Evolutionary conservation across 2,329 filamentous ascomycete genomes (phyloP).

Genomic region (Chaetomium sp.): DNA sequence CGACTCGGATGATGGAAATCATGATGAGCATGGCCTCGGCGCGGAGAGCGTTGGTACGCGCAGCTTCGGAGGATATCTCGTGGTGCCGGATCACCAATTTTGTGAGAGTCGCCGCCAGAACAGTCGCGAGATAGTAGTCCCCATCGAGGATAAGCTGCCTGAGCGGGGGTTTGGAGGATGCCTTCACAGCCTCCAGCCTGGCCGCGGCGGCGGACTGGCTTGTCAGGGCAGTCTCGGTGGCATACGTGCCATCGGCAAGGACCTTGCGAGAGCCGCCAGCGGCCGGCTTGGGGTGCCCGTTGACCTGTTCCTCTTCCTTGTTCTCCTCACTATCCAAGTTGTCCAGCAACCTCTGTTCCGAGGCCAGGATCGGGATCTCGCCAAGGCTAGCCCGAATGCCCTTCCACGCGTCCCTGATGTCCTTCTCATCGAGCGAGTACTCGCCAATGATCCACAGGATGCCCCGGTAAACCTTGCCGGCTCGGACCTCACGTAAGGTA

Average conservation of each 20-base stretch:
- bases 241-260: conserved; percentile 93
- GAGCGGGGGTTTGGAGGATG: conserved; percentile 90
- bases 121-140: conserved; percentile 92
- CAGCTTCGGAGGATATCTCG: conserved; percentile 79
- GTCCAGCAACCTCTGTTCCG: conserved; percentile 85
- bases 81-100: conserved; percentile 97
- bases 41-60: conserved; percentile 85
- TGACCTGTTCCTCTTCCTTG: conserved; percentile 59
- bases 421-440: conserved; percentile 87
- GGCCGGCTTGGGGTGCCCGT: conserved; percentile 67
- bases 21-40: conserved; percentile 99
- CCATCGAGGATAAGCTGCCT: conserved; percentile 93
- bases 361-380: conserved; percentile 93
- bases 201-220: conserved; percentile 86
- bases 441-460: conserved; percentile 98
- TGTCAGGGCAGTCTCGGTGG: conserved; percentile 91
- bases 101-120: conserved; percentile 90
- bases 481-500: conserved; percentile 85
- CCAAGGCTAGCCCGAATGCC: conserved; percentile 87
- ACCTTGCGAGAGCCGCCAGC: conserved; percentile 85
- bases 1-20: conserved; percentile 97
- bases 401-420: conserved; percentile 96
- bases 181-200: conserved; percentile 91
- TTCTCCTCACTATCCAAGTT: conserved; percentile 66
- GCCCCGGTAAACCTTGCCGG: conserved; percentile 94